phyloP scores from a whole-genome alignment of 345 rosid species.

The Excoecaria agallocha region DNA sequence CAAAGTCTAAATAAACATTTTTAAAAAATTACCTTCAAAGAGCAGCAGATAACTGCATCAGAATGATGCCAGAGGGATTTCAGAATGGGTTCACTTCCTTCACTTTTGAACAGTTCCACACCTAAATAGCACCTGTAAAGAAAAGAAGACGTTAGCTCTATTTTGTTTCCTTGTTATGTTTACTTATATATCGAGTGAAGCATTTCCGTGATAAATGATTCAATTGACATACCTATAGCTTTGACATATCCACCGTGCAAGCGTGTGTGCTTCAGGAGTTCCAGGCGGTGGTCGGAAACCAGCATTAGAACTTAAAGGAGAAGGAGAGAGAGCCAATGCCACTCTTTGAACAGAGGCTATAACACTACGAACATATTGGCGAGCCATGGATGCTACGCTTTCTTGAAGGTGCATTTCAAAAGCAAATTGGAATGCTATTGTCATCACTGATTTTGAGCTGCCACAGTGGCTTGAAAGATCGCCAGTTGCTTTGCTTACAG shows the following conservation, averaged over 20 bases:
- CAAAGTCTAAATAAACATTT: no score
- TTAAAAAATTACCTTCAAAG: slow-evolving; percentile 44
- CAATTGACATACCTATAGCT: slow-evolving; percentile 64
- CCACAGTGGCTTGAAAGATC: slow-evolving; percentile 55
- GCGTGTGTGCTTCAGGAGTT: slow-evolving; percentile 96
- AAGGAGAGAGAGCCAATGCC: slow-evolving; percentile 96
- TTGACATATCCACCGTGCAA: slow-evolving; percentile 97
- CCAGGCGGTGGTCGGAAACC: slow-evolving; percentile 84
- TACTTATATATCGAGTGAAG: background rate
- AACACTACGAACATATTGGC: slow-evolving; percentile 92
- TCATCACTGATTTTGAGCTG: slow-evolving; percentile 92
- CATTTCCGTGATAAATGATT: slow-evolving; percentile 7
- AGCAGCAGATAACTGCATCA: slow-evolving; percentile 90
- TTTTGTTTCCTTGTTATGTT: background rate
- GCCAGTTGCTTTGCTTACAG: slow-evolving; percentile 68
- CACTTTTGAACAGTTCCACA: slow-evolving; percentile 71
- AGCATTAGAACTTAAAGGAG: slow-evolving; percentile 72
- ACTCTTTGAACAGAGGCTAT: slow-evolving; percentile 98
- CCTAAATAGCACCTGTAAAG: slow-evolving; percentile 75
- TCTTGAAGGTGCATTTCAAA: slow-evolving; percentile 99
- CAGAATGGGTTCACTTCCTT: slow-evolving; percentile 73
- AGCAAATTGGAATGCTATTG: slow-evolving; percentile 97
- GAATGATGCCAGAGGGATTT: slow-evolving; percentile 86
- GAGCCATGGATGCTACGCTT: slow-evolving; percentile 93
- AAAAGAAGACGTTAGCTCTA: background rate